phyloP scores from a whole-genome alignment of 129 eudicot species.

The Artemisia annua region DNA sequence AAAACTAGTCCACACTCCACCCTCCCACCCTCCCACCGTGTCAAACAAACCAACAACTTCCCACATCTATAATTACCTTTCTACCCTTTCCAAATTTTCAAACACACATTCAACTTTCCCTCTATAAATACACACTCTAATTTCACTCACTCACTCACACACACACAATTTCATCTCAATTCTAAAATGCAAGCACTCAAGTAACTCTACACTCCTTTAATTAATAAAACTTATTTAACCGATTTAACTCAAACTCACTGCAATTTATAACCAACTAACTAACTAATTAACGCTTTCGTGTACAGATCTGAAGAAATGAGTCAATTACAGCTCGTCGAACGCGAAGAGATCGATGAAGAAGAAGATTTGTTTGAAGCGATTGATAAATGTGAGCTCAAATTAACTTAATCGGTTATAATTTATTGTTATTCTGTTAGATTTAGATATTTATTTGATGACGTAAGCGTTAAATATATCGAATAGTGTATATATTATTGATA shows the following conservation, averaged over 20 bases:
- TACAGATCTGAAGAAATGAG: constrained; percentile 79
- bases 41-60: no score
- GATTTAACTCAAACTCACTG: background rate
- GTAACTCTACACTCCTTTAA: constrained; percentile 27
- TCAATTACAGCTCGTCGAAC: constrained; percentile 83
- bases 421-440: background rate
- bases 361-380: constrained; percentile 91
- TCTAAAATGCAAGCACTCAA: constrained; percentile 61
- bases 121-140: no score
- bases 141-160: constrained; percentile 14
- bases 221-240: background rate
- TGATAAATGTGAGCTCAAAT: constrained; percentile 58
- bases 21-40: no score
- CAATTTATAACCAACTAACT: constrained; percentile 6
- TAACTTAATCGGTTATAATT: background rate
- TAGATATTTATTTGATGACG: no score
- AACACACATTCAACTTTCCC: background rate
- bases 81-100: background rate
- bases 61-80: background rate
- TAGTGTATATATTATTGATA: no score
- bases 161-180: constrained; percentile 8
- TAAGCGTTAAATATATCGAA: no score
- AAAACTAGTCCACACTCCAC: no score
- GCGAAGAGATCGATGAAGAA: constrained; percentile 91
- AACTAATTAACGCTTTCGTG: constrained; percentile 9